These are phyloP conservation scores for Leucaena leucocephala DNA, from an alignment of 306 rosid species.

Conservation along the genomic window DNA sequence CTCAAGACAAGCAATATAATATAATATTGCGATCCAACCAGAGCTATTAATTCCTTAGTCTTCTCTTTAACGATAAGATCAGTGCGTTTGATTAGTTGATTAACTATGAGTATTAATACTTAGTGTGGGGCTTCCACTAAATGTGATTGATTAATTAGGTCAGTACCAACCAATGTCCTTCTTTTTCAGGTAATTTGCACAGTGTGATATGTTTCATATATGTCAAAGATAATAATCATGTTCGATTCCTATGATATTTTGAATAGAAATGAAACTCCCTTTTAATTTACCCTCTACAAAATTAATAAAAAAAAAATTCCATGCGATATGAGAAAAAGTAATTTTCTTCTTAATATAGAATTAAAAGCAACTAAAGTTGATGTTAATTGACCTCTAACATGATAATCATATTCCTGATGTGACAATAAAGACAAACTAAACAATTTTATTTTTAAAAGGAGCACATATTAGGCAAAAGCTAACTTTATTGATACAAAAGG, in stretches of 20 bases:
- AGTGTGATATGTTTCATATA: neutral
- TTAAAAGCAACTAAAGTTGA: neutral
- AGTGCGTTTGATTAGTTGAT: neutral
- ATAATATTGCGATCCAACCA: no score
- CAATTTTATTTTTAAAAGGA: neutral
- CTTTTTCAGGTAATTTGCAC: neutral
- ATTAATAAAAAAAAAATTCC: neutral
- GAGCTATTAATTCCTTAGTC: neutral
- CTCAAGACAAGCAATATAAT: neutral
- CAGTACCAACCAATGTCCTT: slow-evolving; percentile 17
- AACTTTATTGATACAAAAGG: neutral
- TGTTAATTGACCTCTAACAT: neutral
- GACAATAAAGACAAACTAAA: neutral
- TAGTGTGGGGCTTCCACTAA: neutral
- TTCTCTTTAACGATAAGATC: neutral
- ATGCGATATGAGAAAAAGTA: neutral
- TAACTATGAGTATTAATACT: neutral
- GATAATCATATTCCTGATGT: neutral
- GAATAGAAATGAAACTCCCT: neutral
- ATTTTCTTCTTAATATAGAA: neutral
- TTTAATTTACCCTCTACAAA: neutral
- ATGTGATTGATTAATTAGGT: slow-evolving; percentile 32
- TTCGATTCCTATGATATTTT: neutral
- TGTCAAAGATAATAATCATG: neutral
- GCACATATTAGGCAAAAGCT: neutral